These are phyloP conservation scores for Ceratobasidium sp. DNA, from an alignment of 1,284 basidiomycete genomes.

Conservation along the genomic window DNA sequence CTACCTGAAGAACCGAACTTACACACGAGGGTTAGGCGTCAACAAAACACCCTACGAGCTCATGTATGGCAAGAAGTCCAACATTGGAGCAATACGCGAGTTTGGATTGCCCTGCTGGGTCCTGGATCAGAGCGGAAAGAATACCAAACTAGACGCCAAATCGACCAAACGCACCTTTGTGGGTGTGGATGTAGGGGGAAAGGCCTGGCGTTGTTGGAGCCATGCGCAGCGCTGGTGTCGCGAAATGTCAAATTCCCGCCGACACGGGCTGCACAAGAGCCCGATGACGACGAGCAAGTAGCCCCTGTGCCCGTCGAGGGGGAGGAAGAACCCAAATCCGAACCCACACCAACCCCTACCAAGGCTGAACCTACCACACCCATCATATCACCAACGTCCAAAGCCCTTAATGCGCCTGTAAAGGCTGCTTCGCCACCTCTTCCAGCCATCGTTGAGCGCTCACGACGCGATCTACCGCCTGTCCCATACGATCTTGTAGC, in stretches of 20 bases:
- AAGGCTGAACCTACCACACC: background rate
- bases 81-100: conserved; percentile 45
- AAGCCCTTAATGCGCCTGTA: background rate
- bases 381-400: background rate
- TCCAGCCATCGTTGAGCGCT: background rate
- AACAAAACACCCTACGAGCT: conserved; percentile 48
- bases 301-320: background rate
- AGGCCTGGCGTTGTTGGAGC: conserved; percentile 14
- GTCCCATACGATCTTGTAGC: background rate
- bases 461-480: background rate
- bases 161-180: background rate
- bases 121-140: conserved; percentile 9
- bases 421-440: background rate
- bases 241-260: conserved; percentile 14
- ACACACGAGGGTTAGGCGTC: conserved; percentile 32
- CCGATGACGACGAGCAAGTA: background rate
- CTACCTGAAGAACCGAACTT: conserved; percentile 35
- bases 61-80: conserved; percentile 47
- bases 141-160: conserved; percentile 28
- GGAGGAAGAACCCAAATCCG: background rate
- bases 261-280: background rate
- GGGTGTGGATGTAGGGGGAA: background rate
- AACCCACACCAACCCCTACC: background rate
- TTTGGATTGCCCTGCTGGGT: conserved; percentile 8
- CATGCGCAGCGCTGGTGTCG: conserved; percentile 3